Evolutionary conservation across 2,329 filamentous ascomycete species (phyloP).

Genomic region (Xylaria sp.): DNA sequence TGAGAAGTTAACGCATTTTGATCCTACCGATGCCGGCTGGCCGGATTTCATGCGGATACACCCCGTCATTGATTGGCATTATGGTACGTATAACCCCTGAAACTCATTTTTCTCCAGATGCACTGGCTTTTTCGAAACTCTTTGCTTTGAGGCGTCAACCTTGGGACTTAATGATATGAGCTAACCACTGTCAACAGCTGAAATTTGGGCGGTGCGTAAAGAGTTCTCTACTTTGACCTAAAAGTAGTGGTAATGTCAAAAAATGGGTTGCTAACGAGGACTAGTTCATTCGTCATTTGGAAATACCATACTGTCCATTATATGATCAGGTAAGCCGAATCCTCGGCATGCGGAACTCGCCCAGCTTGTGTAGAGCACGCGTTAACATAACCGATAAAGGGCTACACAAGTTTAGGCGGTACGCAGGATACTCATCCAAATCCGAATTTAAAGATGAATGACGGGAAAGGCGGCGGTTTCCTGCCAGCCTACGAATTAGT

Average conservation of each 20-base stretch:
- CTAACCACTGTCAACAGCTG: constrained; percentile 33
- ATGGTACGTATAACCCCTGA: constrained; percentile 52
- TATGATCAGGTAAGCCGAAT: constrained; percentile 69
- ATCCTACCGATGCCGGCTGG: constrained; percentile 89
- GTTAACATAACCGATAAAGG: constrained; percentile 52
- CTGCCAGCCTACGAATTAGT: constrained; percentile 80
- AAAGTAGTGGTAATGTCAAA: neutral
- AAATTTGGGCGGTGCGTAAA: constrained; percentile 40
- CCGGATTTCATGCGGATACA: constrained; percentile 92
- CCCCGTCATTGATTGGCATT: constrained; percentile 97
- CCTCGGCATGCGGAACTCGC: neutral
- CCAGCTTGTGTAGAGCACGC: neutral
- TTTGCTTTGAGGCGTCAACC: neutral
- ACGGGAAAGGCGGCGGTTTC: constrained; percentile 57
- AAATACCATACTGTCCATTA: constrained; percentile 84
- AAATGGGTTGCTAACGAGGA: constrained; percentile 27
- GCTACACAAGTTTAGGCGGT: constrained; percentile 93
- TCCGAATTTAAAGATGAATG: constrained; percentile 69
- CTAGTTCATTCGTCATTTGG: constrained; percentile 81
- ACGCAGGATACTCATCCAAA: constrained; percentile 91
- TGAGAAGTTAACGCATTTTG: constrained; percentile 80
- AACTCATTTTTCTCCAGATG: neutral
- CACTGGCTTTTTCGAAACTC: neutral
- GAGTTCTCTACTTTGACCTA: neutral
- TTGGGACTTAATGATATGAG: constrained; percentile 6